A percentile compares a stretch with the other conserved stretches of the same genome.
Evolutionary conservation across 495 filamentous ascomycete species (phyloP).

Genomic region (Xylaria grammica): DNA sequence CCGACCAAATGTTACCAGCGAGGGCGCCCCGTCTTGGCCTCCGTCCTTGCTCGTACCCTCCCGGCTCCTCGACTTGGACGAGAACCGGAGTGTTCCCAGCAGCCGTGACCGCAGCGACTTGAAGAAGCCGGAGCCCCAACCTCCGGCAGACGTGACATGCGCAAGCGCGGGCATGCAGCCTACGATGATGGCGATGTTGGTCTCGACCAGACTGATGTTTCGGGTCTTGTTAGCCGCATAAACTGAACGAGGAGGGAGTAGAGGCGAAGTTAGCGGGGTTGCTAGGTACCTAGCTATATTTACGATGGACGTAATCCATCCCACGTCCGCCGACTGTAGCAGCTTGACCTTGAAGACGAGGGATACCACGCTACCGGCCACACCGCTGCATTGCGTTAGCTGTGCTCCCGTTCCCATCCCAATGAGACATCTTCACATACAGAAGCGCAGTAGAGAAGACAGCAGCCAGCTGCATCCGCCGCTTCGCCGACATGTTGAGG

Average conservation of each 20-base stretch:
- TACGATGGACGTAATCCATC: not conserved
- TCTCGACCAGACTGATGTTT: slow-evolving; percentile 15
- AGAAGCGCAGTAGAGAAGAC: not conserved
- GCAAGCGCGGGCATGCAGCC: slow-evolving; percentile 18
- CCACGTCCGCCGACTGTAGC: not conserved
- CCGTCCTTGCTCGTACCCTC: too few relatives aligned
- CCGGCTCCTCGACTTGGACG: too few relatives aligned
- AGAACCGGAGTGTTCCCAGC: too few relatives aligned
- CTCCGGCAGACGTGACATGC: not conserved
- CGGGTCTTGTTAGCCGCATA: not conserved
- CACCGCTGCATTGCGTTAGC: not conserved
- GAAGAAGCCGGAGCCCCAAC: too few relatives aligned
- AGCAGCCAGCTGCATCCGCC: not conserved
- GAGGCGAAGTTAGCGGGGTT: not conserved
- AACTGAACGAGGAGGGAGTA: not conserved
- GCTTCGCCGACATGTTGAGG: not conserved
- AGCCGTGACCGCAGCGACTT: too few relatives aligned
- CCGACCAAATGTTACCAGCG: too few relatives aligned
- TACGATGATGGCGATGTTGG: slow-evolving; percentile 19
- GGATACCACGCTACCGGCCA: not conserved
- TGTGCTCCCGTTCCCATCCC: not conserved
- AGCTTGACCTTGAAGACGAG: not conserved
- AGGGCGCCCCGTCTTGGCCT: too few relatives aligned
- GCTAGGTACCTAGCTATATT: too few relatives aligned
- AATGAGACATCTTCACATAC: not conserved